A percentile compares a stretch with the other conserved stretches of the same genome.
Conservation (phyloP, 1,284 basidiomycete genomes). For the Phellinidium pouzarii region DNA sequence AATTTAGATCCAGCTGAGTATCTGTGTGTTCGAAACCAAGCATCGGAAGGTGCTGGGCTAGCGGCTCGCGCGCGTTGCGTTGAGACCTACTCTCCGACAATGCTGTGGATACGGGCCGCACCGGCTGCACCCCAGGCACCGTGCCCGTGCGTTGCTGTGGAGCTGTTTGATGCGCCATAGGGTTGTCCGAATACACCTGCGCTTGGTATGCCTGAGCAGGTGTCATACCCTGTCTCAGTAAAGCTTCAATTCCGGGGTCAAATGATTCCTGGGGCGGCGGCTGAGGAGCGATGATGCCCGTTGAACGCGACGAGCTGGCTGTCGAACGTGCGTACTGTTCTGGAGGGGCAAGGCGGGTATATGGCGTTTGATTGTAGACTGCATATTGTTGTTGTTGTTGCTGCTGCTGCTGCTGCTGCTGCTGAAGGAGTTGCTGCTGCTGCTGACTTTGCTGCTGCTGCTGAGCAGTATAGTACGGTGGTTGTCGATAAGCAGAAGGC, state of each 20-base stretch:
- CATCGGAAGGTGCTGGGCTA: background rate
- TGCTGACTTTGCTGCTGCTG: conserved; percentile 17
- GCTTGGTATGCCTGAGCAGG: conserved; percentile 76
- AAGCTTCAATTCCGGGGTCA: conserved; percentile 42
- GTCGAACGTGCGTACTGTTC: conserved; percentile 41
- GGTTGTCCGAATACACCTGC: conserved; percentile 52
- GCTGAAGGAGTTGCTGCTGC: too few relatives aligned
- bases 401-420: conserved; percentile 14
- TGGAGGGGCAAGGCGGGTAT: conserved; percentile 31
- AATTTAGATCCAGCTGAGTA: conserved; percentile 14
- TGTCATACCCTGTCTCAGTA: conserved; percentile 50
- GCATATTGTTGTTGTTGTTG: conserved; percentile 15
- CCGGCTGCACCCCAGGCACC: conserved; percentile 1
- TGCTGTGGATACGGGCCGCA: conserved; percentile 1
- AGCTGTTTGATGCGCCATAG: conserved; percentile 27
- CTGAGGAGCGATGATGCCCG: conserved; percentile 40
- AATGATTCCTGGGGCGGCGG: conserved; percentile 44
- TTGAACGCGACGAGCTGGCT: conserved; percentile 36
- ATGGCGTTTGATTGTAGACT: conserved; percentile 8
- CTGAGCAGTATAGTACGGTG: conserved; percentile 7
- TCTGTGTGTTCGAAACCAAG: conserved; percentile 16
- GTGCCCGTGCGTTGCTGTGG: conserved; percentile 10
- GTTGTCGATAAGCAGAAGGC: conserved; percentile 19
- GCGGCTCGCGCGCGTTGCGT: conserved; percentile 4
- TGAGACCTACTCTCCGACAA: conserved; percentile 16